Evolutionary conservation across 139 green algal genomes (phyloP).

Genomic region (Closterium sp.): DNA sequence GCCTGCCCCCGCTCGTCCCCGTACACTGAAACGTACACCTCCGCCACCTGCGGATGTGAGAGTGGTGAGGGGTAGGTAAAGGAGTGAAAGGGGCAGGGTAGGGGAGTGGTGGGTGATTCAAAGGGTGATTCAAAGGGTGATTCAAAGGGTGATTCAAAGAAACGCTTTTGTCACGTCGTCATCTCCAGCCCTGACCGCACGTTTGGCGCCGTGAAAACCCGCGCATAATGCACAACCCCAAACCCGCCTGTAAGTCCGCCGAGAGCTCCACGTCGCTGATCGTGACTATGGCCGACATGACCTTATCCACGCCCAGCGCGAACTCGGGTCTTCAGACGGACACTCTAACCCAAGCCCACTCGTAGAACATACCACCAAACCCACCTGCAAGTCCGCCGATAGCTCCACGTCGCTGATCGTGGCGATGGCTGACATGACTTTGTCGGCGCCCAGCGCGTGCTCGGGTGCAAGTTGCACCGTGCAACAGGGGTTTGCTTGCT

Average conservation of each 20-base stretch:
- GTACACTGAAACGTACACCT: constrained; percentile 74
- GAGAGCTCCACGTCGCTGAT: constrained; percentile 85
- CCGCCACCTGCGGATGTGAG: constrained; percentile 56
- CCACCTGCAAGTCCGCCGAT: constrained; percentile 83
- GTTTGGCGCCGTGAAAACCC: constrained; percentile 60
- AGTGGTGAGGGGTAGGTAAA: no score
- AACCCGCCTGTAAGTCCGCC: constrained; percentile 59
- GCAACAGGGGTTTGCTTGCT: no score
- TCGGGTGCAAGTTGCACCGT: no score
- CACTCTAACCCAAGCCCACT: no score
- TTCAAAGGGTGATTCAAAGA: no score
- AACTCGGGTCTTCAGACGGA: constrained; percentile 62
- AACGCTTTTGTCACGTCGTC: constrained; percentile 71
- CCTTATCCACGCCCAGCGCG: constrained; percentile 55
- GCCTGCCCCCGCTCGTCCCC: constrained; percentile 66
- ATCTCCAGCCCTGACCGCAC: constrained; percentile 76
- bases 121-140: no score
- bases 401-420: constrained; percentile 80
- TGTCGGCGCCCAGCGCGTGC: constrained; percentile 59
- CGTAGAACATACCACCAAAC: no score
- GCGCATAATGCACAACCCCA: no score
- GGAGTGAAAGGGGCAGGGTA: constrained; percentile 42
- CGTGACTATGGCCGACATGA: constrained; percentile 72
- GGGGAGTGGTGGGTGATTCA: constrained; percentile 83
- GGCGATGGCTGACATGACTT: constrained; percentile 68